Conservation (phyloP, 495 filamentous ascomycete genomes). For the Oidiodendron maius region DNA sequence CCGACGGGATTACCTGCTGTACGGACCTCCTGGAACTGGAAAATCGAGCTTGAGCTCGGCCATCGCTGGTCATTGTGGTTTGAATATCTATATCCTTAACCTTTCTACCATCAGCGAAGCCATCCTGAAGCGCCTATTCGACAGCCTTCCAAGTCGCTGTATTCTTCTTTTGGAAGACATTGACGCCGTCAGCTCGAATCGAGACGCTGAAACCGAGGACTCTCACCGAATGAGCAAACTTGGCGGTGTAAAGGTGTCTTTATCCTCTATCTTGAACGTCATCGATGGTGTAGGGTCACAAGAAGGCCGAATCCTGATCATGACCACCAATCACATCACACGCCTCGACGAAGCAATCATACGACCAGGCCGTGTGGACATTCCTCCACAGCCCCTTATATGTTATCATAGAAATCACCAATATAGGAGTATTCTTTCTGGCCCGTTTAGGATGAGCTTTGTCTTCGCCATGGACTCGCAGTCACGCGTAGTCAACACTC, state of each 20-base stretch:
- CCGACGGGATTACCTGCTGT: constrained; percentile 80
- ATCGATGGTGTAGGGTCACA: constrained; percentile 68
- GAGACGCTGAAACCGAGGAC: constrained; percentile 31
- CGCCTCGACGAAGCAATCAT: constrained; percentile 67
- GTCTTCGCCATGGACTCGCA: too few species aligned
- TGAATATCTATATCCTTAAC: constrained; percentile 61
- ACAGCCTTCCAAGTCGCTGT: constrained; percentile 55
- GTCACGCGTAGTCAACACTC: too few species aligned
- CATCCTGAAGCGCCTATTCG: constrained; percentile 60
- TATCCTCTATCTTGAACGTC: constrained; percentile 71
- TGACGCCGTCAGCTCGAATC: constrained; percentile 57
- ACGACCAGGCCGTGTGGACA: constrained; percentile 70
- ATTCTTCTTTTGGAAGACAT: constrained; percentile 68
- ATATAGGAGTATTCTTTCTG: constrained; percentile 40
- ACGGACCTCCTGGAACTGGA: constrained; percentile 79
- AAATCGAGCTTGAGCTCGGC: constrained; percentile 49
- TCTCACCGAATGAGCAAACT: constrained; percentile 6
- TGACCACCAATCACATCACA: constrained; percentile 74
- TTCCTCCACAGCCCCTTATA: too few species aligned
- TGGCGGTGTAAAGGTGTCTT: constrained; percentile 44
- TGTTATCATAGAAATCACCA: constrained; percentile 58
- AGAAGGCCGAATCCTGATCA: constrained; percentile 71
- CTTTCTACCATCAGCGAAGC: constrained; percentile 61
- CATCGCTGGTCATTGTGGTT: constrained; percentile 58
- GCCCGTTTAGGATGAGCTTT: too few species aligned